These are phyloP conservation scores for Stagonosporopsis tanaceti DNA, from an alignment of 2,329 filamentous ascomycete genomes.

Conservation along the genomic window DNA sequence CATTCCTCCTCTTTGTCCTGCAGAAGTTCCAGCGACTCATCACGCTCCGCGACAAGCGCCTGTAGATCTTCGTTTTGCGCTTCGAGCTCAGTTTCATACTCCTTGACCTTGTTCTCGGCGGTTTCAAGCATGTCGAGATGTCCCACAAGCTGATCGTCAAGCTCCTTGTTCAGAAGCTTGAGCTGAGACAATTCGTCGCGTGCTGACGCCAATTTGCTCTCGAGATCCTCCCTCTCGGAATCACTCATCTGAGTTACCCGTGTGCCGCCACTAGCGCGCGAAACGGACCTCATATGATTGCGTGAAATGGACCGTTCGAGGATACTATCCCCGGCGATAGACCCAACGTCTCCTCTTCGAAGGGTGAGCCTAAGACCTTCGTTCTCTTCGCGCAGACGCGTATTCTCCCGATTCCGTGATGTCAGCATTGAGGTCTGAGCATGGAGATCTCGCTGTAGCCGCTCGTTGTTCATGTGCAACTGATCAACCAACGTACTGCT, in stretches of 20 bases:
- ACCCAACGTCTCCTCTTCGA: slow-evolving; percentile 70
- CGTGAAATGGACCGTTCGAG: slow-evolving; percentile 94
- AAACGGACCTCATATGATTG: slow-evolving; percentile 76
- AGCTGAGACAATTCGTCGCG: slow-evolving; percentile 87
- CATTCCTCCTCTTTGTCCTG: slow-evolving; percentile 66
- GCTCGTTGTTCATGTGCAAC: slow-evolving; percentile 89
- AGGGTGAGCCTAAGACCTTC: slow-evolving; percentile 93
- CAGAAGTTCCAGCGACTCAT: slow-evolving; percentile 81
- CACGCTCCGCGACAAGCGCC: slow-evolving; percentile 80
- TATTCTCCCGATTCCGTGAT: slow-evolving; percentile 92
- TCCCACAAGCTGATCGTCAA: slow-evolving; percentile 82
- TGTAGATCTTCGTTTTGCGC: slow-evolving; percentile 81
- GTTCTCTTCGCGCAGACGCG: slow-evolving; percentile 94
- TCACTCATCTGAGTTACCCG: slow-evolving; percentile 73
- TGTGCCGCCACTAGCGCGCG: slow-evolving; percentile 67
- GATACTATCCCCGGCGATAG: slow-evolving; percentile 81
- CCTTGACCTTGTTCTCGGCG: slow-evolving; percentile 63
- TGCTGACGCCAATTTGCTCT: slow-evolving; percentile 81
- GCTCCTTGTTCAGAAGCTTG: slow-evolving; percentile 87
- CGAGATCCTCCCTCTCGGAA: slow-evolving; percentile 75
- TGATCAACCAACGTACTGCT: slow-evolving; percentile 83
- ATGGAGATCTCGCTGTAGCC: slow-evolving; percentile 88
- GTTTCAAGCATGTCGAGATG: slow-evolving; percentile 82
- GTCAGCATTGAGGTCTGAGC: slow-evolving; percentile 98
- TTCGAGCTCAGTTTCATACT: slow-evolving; percentile 82